A percentile compares a stretch with the other conserved stretches of the same genome.
Evolutionary conservation across 371 early-diverging fungal species (phyloP).

Genomic region (Hamiltosporidium tvaerminnensis): DNA sequence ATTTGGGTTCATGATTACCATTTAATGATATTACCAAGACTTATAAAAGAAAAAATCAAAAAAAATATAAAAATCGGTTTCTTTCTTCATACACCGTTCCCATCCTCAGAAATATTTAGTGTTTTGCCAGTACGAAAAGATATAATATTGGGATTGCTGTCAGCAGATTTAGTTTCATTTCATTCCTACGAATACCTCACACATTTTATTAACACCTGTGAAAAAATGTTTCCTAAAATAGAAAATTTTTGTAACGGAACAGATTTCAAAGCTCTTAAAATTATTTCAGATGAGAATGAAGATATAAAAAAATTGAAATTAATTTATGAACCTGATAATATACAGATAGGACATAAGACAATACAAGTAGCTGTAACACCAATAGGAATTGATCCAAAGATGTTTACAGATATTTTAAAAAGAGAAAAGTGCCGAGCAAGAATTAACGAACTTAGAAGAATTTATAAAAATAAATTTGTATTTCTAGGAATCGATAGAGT

Average conservation of each 20-base stretch:
- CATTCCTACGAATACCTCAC: slow-evolving; percentile 95
- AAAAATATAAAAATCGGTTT: slow-evolving; percentile 75
- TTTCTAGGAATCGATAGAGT: slow-evolving; percentile 92
- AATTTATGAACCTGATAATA: not conserved
- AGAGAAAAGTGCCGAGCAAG: slow-evolving; percentile 58
- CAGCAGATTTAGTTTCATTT: slow-evolving; percentile 78
- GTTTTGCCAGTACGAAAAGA: slow-evolving; percentile 67
- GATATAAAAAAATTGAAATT: not conserved
- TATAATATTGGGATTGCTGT: slow-evolving; percentile 71
- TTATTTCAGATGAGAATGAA: not conserved
- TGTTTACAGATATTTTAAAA: slow-evolving; percentile 63
- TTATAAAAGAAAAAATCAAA: slow-evolving; percentile 61
- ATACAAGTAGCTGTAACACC: slow-evolving; percentile 61
- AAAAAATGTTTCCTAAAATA: slow-evolving; percentile 26
- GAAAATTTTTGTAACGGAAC: not conserved
- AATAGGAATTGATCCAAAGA: slow-evolving; percentile 91
- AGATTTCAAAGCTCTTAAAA: not conserved
- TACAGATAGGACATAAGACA: slow-evolving; percentile 3
- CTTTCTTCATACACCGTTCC: slow-evolving; percentile 95
- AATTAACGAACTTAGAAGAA: slow-evolving; percentile 62
- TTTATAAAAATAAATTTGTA: slow-evolving; percentile 71
- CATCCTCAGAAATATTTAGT: slow-evolving; percentile 74
- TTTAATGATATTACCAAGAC: slow-evolving; percentile 75
- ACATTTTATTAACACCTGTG: slow-evolving; percentile 84
- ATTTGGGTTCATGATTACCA: slow-evolving; percentile 99